Evolutionary conservation across 2,329 filamentous ascomycete genomes (phyloP), one percentile per base, ranked within the genome.

Genomic region (Aspergillus oerlinghausenensis): DNA sequence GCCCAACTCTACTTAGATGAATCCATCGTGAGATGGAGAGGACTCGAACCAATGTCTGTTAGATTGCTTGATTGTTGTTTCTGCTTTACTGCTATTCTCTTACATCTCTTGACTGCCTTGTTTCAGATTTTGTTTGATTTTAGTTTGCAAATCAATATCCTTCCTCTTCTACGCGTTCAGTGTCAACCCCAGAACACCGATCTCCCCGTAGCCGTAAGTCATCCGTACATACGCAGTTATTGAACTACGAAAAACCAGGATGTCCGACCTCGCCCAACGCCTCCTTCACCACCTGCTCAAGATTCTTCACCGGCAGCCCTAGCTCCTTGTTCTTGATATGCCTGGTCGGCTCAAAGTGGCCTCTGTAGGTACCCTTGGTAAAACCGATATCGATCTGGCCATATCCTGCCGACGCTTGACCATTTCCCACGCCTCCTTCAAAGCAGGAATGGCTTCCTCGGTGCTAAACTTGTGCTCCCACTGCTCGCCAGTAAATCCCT

Each of bases 381-480:
- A 60, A 60, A 5, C 58, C 52, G 5, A 60, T 52, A 26, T 60
- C 52, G 21, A 58, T 60, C 25, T 58, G 21, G 3, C 51, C 55
- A 38, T 60, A 54, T 11, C 55, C 55, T 4, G 51, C 55, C 48
- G 11, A 8, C 19, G 49, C 47, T 49, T 61, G 40, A 25, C 57
- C 56, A 25, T 47, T 49, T 50, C n/a, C 10, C 42, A 50, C 1
- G 54, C 55, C 28, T 45, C 49, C 23, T 58, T 49, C 8, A 56
- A 23, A 6, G 52, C 50, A 19, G 54, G 54, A 5, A 56, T 56
- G 5, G 32, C 14, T 32, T 60, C 55, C 11, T 25, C 26, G 28
- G 56, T 56, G 9, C 54, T 45, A 26, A 61, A 54, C 42, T 59
- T 47, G 1, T 54, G 52, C 28, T 49, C 28, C 55, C 55, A 63